Percentiles rank a stretch among this genome's conserved stretches.
phyloP scores from a whole-genome alignment of 192 early-diverging fungal species.

The Umbelopsis vinacea region DNA sequence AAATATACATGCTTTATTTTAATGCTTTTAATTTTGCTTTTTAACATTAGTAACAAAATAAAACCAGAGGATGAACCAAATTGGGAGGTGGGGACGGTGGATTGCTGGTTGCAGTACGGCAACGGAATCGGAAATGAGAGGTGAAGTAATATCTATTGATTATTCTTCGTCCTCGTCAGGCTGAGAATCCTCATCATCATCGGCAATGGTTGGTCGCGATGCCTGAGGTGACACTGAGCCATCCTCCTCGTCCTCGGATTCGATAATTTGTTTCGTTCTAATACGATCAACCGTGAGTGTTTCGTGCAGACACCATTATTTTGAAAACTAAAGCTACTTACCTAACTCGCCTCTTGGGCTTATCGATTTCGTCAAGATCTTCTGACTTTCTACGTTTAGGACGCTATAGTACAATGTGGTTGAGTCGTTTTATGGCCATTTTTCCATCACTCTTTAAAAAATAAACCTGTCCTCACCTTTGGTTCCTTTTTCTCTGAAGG shows the following conservation, averaged over 20 bases:
- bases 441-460: neutral
- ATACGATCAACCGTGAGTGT: neutral
- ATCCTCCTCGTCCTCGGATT: conserved; percentile 13
- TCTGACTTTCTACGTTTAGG: conserved; percentile 21
- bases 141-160: no score
- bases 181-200: neutral
- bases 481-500: conserved; percentile 4
- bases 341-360: conserved; percentile 16
- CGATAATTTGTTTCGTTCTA: conserved; percentile 16
- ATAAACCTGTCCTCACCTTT: neutral
- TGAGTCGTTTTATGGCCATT: neutral
- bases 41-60: neutral
- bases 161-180: neutral
- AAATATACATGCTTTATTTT: no score
- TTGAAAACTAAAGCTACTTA: neutral
- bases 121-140: no score
- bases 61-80: neutral
- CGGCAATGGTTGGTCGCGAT: neutral
- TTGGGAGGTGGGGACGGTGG: no score
- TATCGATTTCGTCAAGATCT: conserved; percentile 6
- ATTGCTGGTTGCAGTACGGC: no score
- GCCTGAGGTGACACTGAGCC: neutral
- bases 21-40: no score
- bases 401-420: neutral
- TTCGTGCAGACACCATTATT: neutral